Evolutionary conservation across 306 rosid genomes (phyloP), one percentile per base, ranked within the genome.

Genomic region (Vachellia pachyceras): DNA sequence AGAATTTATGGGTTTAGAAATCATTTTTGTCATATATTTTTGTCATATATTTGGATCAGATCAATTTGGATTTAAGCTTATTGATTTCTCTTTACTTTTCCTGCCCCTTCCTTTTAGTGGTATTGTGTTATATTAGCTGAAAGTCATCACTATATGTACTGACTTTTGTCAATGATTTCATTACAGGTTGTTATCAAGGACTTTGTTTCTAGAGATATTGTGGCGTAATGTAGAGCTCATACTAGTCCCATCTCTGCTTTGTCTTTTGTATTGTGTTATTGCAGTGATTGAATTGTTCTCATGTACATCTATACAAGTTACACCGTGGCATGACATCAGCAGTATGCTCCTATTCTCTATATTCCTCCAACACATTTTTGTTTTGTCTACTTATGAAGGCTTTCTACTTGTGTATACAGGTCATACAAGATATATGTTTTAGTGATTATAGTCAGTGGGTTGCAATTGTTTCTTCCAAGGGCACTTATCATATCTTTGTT

Each of bases 161-260:
- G 79, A 83, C 71, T 50, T 57, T 73, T 40, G 18, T 73, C 67
- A 81, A 72, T 79, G 92, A 40, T 46, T 45, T 83, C 78, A 49
- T 70, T 81, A 83, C 89, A 91, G 92, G 94, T 88, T 47, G 88
- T 90, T 39, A 72, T 92, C 75, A 90, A 87, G 77, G 97, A 92
- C 79, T 84, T 90, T 82, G 82, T 79, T 81, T 87, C 94, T 75
- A 87, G 84, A 82, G 90, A 85, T 73, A 84, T 90, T 74, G 81
- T 87, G 55, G 84, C 91, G 40, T 94, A 92, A 68, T 92, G 90
- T 80, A 88, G 89, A 82, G 92, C 97, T 23, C 97, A 90, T 80
- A 83, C 86, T 17, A 90, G 97, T 87, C 97, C 94, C 73, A 89
- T 90, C 73, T 92, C 94, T 68, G 97, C 94, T 61, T 87, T 92